Evolutionary conservation across 495 filamentous ascomycete species (phyloP), one percentile per base, ranked within the genome.

Genomic region (Rhizodiscina lignyota): DNA sequence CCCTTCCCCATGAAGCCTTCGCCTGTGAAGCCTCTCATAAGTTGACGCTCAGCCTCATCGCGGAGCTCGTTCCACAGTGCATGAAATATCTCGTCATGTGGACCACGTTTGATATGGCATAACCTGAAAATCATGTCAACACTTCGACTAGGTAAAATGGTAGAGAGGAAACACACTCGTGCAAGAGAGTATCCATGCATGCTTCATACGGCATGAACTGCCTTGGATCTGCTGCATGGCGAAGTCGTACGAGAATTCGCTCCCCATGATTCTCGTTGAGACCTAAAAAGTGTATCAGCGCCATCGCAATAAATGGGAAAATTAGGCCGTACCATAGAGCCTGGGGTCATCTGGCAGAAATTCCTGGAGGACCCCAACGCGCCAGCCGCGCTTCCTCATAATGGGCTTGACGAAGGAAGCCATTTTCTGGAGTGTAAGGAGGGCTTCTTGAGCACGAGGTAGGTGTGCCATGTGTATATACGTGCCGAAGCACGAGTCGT

Each of bases 331-430:
- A 62, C 83, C 87, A 24, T 92, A 59, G 0, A 94, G 67, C 36
- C 81, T 83, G 4, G 58, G 52, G 44, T 91, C 63, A 1, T 66
- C 59, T 0, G 87, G 89, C 40, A 77, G 81, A 55, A 97, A 91
- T 53, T 96, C 89, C 18, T 71, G 70, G 12, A 97, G 69, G 27
- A 76, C 70, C 4, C 71, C 69, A 16, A 97, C 82, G 41, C 57
- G 76, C 82, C 85, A 97, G 18, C 63, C 63, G 29, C 83, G 67
- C 34, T 80, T 81, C 41, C 82, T 64, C 87, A 96, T 96, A 36
- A 97, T 80, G 11, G 89, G 89, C 54, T 94, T 97, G 29, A 96
- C 86, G 11, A 93, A 54, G 10, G 83, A 89, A 13, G 85, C 83
- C 17, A 93, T 64, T 54, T 83, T 86, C 41, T 72, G 78, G 10